Base-by-base conservation (phyloP, 371 early-diverging fungal species). In the Mucor velutinosus region DNA sequence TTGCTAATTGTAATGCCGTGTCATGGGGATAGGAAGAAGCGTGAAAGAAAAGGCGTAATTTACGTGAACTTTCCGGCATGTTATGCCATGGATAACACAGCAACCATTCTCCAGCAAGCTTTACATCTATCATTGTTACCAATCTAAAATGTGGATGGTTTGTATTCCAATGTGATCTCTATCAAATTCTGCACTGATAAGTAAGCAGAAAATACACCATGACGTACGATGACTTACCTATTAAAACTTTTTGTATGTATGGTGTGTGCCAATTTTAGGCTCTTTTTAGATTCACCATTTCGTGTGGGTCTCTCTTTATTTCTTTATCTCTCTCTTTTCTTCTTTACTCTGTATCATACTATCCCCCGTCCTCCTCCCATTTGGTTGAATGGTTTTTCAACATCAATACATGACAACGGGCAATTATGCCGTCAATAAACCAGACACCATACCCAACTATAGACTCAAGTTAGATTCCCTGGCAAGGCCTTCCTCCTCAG, bases 401-500 rank as follows among this genome's bases (percentile, higher is more conserved):
- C 65, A 58, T 45, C 58, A 65, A 25, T 30, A 45, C 32, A 45
- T 39, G 23, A 33, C 57, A 45, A 37, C 37, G 14, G 63, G 35
- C 32, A 43, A 30, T 17, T 47, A 49, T 53, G 35, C 51, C 25
- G 3, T 51, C 10, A 32, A 65, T 19, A 65, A 65, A 27, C 21
- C 47, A 25, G 57, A 65, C 32, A 8, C 19, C 12, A 58, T 65
- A 65, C 65, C 65, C 65, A 21, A 53, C 17, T 30, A 62, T 32
- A 62, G 62, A 47, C 62, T 39, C 32, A 39, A 62, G 45, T 15
- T 41, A 27, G 29, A 57, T 14, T n/a, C 29, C 27, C 56, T 32
- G 47, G 10, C n/a, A 47, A 62, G 7, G 7, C 27, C 17, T n/a
- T 29, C 14, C n/a, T 29, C 14, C 23, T 8, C 53, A 25, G 17